A percentile compares a stretch with the other conserved stretches of the same genome.
These are phyloP conservation scores for Malassezia cuniculi DNA, from an alignment of 1,284 basidiomycete genomes.

Conservation along the genomic window DNA sequence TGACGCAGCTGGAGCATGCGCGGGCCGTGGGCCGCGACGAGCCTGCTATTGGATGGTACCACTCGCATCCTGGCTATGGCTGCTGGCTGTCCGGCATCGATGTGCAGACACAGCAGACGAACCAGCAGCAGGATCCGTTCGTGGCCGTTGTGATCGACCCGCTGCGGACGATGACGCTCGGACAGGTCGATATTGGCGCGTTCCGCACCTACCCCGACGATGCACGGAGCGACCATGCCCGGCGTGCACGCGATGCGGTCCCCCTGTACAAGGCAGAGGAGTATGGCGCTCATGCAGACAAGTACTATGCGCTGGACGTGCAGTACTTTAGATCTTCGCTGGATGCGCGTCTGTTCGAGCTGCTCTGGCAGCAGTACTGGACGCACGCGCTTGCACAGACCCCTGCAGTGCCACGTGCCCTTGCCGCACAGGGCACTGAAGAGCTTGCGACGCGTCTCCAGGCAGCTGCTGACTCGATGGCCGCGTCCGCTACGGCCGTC, in stretches of 20 bases:
- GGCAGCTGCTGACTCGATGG: conserved; percentile 7
- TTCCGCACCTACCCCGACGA: conserved; percentile 87
- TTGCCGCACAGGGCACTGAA: conserved; percentile 71
- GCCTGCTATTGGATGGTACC: conserved; percentile 95
- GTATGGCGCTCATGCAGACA: conserved; percentile 80
- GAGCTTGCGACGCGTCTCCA: conserved; percentile 57
- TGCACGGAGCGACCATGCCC: conserved; percentile 51
- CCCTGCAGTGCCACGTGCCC: conserved; percentile 12
- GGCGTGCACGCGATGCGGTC: conserved; percentile 52
- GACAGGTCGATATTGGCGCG: conserved; percentile 94
- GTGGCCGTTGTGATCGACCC: conserved; percentile 98
- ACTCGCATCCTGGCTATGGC: conserved; percentile 97
- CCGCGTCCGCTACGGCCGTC: not conserved
- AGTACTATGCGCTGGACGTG: conserved; percentile 86
- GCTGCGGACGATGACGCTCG: conserved; percentile 91
- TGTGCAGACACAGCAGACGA: conserved; percentile 86
- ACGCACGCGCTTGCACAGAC: conserved; percentile 85
- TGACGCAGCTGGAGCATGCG: conserved; percentile 69
- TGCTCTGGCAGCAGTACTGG: conserved; percentile 99
- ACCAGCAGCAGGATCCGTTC: conserved; percentile 91
- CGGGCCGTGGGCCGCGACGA: conserved; percentile 71
- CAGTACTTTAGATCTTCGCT: conserved; percentile 84
- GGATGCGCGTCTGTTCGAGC: conserved; percentile 70
- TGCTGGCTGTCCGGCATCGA: conserved; percentile 98
- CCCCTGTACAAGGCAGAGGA: conserved; percentile 52